Evolutionary conservation across 257 asterid species (phyloP), one percentile per base, ranked within the genome.

Genomic region (Euphrasia confusa): DNA sequence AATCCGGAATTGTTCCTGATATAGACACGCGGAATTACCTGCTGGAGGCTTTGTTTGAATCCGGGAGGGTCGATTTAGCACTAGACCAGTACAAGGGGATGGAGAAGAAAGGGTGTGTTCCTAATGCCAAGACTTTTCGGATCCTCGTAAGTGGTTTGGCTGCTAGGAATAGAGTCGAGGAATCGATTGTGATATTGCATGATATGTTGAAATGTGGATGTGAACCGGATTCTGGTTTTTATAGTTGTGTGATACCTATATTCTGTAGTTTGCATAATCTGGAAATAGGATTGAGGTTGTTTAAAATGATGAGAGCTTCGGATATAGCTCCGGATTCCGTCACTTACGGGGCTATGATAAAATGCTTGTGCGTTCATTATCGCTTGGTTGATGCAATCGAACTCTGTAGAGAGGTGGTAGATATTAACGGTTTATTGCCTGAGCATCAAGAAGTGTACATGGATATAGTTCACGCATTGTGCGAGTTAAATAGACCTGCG

Each of bases 21-120:
- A 62, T 84, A 4, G 88, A 82, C 60, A 82, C 94, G 2, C 68
- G 79, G 70, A 91, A 88, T 82, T 83, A 65, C 68, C 61, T 91
- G 64, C 67, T 91, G 74, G 94, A 82, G 72, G 86, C 88, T 69
- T 76, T 88, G 82, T 74, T 86, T 65, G 86, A 75, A 68, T 83
- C 81, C 42, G 82, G 76, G 66, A 81, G 86, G 71, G 77, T 80
- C 14, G 90, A 84, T 74, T 54, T 78, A 39, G 89, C 84, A 35
- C 42, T 91, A 72, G 83, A 82, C 69, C 96, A 88, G 72, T 91
- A 81, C 42, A 81, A 66, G 63, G 77, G 92, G 33, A 73, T 91
- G 82, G 58, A 67, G 21, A 91, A 76, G 77, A 91, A 91, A 86
- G 87, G 96, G 55, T 84, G 95, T 65, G 58, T 47, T 49, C 95